Evolutionary conservation across 495 filamentous ascomycete species (phyloP), one percentile per base, ranked within the genome.

Genomic region (Hypoxylon crocopeplum): DNA sequence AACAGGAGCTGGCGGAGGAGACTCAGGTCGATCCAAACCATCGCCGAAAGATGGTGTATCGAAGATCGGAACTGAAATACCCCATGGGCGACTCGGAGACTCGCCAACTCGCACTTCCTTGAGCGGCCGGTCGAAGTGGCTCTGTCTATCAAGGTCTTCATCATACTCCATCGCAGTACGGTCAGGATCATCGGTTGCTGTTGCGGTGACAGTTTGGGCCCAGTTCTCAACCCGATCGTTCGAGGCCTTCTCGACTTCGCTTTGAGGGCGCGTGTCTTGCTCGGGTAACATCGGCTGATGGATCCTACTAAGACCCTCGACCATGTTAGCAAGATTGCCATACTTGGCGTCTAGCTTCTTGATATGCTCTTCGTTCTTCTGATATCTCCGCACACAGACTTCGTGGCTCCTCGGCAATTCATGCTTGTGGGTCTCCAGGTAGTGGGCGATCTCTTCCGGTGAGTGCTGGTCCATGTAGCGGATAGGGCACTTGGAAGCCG

Each of bases 341-440:
- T 97, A 97, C 64, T 97, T 97, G 33, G 89, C 90, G 67, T 97
- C 92, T 20, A 97, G 77, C 65, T 92, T 87, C 48, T 84, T 84
- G 63, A 96, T 91, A 55, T 89, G 88, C 55, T 88, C 82, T 21
- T 89, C 85, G 67, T 93, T 92, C 67, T 82, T 84, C 69, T 96
- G 91, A 70, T 92, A 95, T 32, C 92, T 84, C 59, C 86, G 84
- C 48, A 97, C 88, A 69, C 92, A 97, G 15, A 96, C 84, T 56
- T 92, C 91, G 72, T 97, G 92, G 63, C 90, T 94, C 53, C 92
- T 80, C 2, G 92, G 92, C 21, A 97, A 84, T 61, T 96, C 89
- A 65, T 97, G 92, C 69, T 96, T 96, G 75, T 97, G 92, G 17
- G 84, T 88, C 69, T 96, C 89, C 48, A 97, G 88, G 66, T 96